Evolutionary conservation across 2,329 filamentous ascomycete genomes (phyloP).

Genomic region (Pleoardoris graminearum): DNA sequence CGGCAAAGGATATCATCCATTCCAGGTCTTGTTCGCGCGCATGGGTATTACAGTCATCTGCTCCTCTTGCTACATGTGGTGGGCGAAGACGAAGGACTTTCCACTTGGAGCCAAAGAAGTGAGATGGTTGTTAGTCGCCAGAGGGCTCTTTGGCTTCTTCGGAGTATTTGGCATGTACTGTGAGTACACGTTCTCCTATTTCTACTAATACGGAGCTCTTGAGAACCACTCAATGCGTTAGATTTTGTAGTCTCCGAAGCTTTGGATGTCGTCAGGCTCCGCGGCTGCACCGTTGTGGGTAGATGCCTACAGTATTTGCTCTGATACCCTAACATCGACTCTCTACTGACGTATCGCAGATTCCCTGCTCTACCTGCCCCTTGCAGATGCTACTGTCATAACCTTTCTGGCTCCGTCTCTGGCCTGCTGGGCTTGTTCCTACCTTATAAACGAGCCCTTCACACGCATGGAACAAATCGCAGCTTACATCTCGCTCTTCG

Average conservation of each 20-base stretch:
- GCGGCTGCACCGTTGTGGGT: no score
- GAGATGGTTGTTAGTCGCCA: slow-evolving; percentile 66
- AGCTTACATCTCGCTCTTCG: slow-evolving; percentile 72
- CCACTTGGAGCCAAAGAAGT: slow-evolving; percentile 71
- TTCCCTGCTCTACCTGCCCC: slow-evolving; percentile 74
- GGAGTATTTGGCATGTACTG: slow-evolving; percentile 78
- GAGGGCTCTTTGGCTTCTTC: slow-evolving; percentile 74
- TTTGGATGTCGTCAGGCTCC: no score
- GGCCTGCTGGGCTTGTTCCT: slow-evolving; percentile 77
- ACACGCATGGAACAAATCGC: slow-evolving; percentile 76
- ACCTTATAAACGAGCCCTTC: slow-evolving; percentile 76
- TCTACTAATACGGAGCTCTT: no score
- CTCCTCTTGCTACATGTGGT: slow-evolving; percentile 74
- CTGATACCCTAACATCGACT: slow-evolving; percentile 23
- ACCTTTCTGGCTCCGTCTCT: slow-evolving; percentile 83
- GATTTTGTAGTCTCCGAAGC: not conserved
- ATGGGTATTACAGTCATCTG: slow-evolving; percentile 73
- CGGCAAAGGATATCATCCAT: slow-evolving; percentile 72
- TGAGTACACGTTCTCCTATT: slow-evolving; percentile 29
- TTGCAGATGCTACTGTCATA: slow-evolving; percentile 87
- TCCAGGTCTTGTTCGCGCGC: slow-evolving; percentile 76
- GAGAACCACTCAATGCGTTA: slow-evolving; percentile 6
- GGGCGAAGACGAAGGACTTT: slow-evolving; percentile 66
- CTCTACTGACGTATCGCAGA: slow-evolving; percentile 43
- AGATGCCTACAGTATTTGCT: slow-evolving; percentile 2